A percentile compares a stretch with the other conserved stretches of the same genome.
These are phyloP conservation scores for Rubroboletus pulcherrimus DNA, from an alignment of 768 basidiomycete genomes.

Conservation along the genomic window DNA sequence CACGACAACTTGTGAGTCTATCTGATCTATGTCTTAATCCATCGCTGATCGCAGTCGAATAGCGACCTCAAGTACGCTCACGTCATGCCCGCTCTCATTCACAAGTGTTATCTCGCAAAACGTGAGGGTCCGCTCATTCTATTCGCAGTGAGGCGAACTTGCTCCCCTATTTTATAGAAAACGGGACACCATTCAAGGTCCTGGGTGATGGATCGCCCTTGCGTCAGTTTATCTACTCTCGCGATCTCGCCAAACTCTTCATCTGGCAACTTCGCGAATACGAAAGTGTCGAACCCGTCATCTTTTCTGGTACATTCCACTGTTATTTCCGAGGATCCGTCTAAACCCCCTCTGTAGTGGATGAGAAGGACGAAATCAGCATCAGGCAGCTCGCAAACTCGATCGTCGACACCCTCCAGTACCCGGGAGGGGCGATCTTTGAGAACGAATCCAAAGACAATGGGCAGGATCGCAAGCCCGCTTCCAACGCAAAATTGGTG, in stretches of 20 bases:
- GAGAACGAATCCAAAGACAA: constrained; percentile 67
- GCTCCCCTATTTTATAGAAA: constrained; percentile 49
- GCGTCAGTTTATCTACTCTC: constrained; percentile 97
- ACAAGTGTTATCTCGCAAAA: constrained; percentile 91
- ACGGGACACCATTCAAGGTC: constrained; percentile 78
- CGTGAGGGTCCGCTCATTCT: constrained; percentile 40
- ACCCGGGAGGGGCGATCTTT: constrained; percentile 74
- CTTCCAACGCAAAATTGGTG: constrained; percentile 85
- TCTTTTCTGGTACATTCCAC: constrained; percentile 66
- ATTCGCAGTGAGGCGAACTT: not conserved
- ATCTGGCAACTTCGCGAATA: constrained; percentile 92
- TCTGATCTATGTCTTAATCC: not conserved
- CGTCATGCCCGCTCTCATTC: constrained; percentile 91
- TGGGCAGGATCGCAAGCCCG: constrained; percentile 95
- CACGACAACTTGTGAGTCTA: constrained; percentile 81
- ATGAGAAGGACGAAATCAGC: constrained; percentile 90
- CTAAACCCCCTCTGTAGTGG: constrained; percentile 46
- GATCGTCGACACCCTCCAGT: constrained; percentile 81
- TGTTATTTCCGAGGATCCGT: not conserved
- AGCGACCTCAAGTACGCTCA: constrained; percentile 89
- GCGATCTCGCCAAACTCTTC: constrained; percentile 91
- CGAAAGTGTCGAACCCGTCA: constrained; percentile 88
- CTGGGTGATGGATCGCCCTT: constrained; percentile 88
- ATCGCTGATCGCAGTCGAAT: constrained; percentile 9
- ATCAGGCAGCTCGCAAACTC: constrained; percentile 88